Base-by-base conservation (phyloP, 345 rosid species). In the Jatropha curcas region DNA sequence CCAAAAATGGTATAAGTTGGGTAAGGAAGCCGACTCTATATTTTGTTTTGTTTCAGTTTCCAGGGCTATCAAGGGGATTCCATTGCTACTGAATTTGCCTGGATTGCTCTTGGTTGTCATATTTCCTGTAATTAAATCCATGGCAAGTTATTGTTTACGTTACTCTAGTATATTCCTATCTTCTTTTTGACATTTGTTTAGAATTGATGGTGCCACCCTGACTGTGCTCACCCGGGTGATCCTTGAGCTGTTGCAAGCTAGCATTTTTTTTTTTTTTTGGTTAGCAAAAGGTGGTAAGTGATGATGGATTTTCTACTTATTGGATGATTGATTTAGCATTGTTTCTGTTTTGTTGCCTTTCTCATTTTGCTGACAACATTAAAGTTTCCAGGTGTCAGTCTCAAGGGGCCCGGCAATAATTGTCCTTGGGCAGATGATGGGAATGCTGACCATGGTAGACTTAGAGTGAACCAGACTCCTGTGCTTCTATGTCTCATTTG, bases 381-480 rank as follows among this genome's bases (percentile, higher is more conserved):
- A 61, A 69, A 35, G 12, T 76, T 22, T 74, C 65, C 56, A 90
- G 94, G 90, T 90, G 48, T 90, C 94, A 58, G 94, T 90, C 74
- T 90, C 92, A 71, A 90, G 88, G 79, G 90, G 90, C 64, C 87
- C 89, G 74, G 89, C 92, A 48, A 82, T 90, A 76, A 39, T 90
- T 74, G 90, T 90, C 74, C 90, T 90, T 67, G n/a, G n/a, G 94
- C 94, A 60, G 89, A 82, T 53, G 94, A 88, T 67, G 94, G 92
- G 79, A 90, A 90, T 81, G 94, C 94, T 73, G 92, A 90, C 74
- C 94, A 90, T n/a, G 94, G 94, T 90, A 73, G 78, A 56, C 70
- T n/a, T 75, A 78, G 39, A 74, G 53, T 73, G 48, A 37, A 75
- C 8, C 8, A 19, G 37, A 53, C 60, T 67, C 45, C 45, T 68